Conservation (phyloP, 495 filamentous ascomycete species). For the Parathielavia appendiculata region DNA sequence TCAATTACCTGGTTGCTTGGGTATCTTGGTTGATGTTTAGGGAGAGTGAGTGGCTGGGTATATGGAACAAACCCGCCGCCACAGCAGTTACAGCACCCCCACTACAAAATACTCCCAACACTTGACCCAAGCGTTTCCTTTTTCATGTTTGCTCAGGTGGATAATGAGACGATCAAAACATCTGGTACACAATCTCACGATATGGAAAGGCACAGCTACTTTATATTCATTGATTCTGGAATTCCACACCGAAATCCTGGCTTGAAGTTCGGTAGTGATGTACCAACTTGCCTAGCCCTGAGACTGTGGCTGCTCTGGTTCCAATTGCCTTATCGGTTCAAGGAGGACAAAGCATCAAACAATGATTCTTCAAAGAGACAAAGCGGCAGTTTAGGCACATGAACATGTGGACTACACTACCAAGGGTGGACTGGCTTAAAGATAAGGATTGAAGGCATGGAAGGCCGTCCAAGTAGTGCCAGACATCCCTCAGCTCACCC, state of each 20-base stretch:
- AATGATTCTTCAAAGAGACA: too few species aligned
- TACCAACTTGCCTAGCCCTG: not conserved
- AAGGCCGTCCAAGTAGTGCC: too few species aligned
- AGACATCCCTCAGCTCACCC: too few species aligned
- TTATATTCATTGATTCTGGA: not conserved
- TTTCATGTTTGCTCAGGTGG: not conserved
- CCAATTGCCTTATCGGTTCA: too few species aligned
- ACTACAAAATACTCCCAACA: slow-evolving; percentile 10
- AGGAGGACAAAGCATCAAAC: too few species aligned
- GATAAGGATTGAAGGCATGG: too few species aligned
- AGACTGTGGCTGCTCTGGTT: too few species aligned
- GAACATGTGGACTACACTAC: too few species aligned
- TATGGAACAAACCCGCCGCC: slow-evolving; percentile 2
- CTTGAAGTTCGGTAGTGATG: not conserved
- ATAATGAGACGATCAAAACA: not conserved
- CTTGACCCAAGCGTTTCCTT: not conserved
- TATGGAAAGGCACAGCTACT: not conserved
- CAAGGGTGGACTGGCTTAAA: too few species aligned
- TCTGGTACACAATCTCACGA: not conserved
- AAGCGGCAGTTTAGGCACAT: too few species aligned
- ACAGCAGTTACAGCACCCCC: slow-evolving; percentile 1
- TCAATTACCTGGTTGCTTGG: not conserved
- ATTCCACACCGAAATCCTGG: not conserved
- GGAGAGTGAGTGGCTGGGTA: slow-evolving; percentile 11
- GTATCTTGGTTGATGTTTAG: slow-evolving; percentile 9